These are phyloP conservation scores for Psilocybe azurescens DNA, from an alignment of 768 basidiomycete species.

Conservation along the genomic window DNA sequence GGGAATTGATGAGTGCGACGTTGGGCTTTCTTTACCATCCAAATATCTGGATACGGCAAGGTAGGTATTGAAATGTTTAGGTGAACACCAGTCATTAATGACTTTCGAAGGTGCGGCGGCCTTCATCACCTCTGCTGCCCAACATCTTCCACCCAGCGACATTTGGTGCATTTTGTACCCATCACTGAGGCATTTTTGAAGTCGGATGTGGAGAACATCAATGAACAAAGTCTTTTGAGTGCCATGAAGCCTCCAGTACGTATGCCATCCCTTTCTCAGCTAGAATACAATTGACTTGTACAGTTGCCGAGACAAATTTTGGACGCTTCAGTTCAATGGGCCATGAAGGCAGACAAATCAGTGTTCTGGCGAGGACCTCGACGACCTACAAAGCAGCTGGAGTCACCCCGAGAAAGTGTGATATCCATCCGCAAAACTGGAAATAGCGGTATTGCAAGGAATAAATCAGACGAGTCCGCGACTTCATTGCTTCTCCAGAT, in stretches of 20 bases:
- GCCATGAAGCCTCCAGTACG: conserved; percentile 82
- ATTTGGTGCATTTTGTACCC: conserved; percentile 98
- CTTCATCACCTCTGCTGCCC: conserved; percentile 86
- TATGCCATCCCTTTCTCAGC: background rate
- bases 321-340: conserved; percentile 88
- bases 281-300: conserved; percentile 22
- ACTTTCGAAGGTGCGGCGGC: conserved; percentile 71
- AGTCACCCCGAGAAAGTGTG: conserved; percentile 77
- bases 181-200: conserved; percentile 85
- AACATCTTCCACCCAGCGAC: conserved; percentile 84
- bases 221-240: conserved; percentile 75
- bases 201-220: conserved; percentile 78
- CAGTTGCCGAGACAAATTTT: conserved; percentile 72
- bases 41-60: conserved; percentile 94
- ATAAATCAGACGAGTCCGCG: conserved; percentile 79
- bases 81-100: background rate
- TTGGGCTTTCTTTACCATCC: conserved; percentile 94
- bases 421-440: conserved; percentile 63
- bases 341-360: conserved; percentile 80
- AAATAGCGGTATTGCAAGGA: conserved; percentile 46
- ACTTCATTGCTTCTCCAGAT: background rate
- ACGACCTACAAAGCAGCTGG: conserved; percentile 51
- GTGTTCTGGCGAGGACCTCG: conserved; percentile 76
- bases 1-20: conserved; percentile 92
- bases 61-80: conserved; percentile 39